These are phyloP conservation scores for Magnusiomyces magnusii DNA, from an alignment of 1,139 yeast genomes.

Conservation along the genomic window DNA sequence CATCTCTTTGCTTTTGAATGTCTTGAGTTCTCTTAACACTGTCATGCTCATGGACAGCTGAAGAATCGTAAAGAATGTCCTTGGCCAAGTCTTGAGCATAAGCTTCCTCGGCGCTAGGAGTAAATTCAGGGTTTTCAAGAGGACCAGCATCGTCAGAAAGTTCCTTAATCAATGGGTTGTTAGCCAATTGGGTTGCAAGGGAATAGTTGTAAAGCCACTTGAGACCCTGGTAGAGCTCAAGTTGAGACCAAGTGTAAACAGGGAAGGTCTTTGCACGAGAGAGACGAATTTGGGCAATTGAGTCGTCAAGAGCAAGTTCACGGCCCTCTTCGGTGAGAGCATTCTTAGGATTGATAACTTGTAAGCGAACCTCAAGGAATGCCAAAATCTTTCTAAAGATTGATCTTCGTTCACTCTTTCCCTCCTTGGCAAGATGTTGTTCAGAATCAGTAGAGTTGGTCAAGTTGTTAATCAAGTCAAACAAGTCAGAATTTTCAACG, in stretches of 20 bases:
- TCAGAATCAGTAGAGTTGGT: conserved; percentile 34
- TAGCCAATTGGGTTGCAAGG: conserved; percentile 52
- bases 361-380: conserved; percentile 29
- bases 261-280: conserved; percentile 50
- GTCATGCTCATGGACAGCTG: neutral
- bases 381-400: conserved; percentile 53
- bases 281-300: conserved; percentile 49
- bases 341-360: conserved; percentile 1
- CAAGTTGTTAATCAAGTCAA: conserved; percentile 27
- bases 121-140: neutral
- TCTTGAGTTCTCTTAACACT: neutral
- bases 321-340: conserved; percentile 7
- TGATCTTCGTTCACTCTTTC: conserved; percentile 53
- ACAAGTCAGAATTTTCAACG: conserved; percentile 47
- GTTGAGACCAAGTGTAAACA: conserved; percentile 61
- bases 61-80: neutral
- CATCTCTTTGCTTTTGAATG: conserved; percentile 2
- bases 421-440: conserved; percentile 43
- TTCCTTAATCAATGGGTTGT: conserved; percentile 34
- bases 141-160: conserved; percentile 7
- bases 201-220: conserved; percentile 70
- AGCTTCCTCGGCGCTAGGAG: neutral
- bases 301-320: conserved; percentile 19
- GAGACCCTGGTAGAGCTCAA: conserved; percentile 52
- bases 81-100: neutral